Evolutionary conservation across 2,329 filamentous ascomycete species (phyloP).

Genomic region (Pseudogymnoascus sp.): DNA sequence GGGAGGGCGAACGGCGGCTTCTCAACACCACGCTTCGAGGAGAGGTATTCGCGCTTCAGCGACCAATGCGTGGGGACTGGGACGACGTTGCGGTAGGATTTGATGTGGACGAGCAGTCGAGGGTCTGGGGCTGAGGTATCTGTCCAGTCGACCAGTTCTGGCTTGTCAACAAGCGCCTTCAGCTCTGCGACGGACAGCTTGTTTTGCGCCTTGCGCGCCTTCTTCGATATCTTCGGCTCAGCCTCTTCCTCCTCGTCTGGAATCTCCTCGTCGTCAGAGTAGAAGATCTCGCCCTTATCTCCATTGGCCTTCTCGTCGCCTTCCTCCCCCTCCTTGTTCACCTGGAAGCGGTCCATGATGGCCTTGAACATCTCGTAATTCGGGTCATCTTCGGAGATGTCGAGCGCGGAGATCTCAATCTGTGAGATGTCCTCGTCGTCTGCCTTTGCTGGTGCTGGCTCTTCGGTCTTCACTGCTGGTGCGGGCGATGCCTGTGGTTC

Average conservation of each 20-base stretch:
- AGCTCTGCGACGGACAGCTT: constrained; percentile 92
- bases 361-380: constrained; percentile 76
- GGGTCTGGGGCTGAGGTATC: constrained; percentile 89
- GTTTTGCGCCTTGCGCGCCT: constrained; percentile 84
- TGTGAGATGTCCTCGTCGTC: constrained; percentile 31
- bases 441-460: constrained; percentile 27
- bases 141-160: constrained; percentile 96
- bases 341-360: constrained; percentile 73
- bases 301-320: constrained; percentile 56
- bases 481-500: constrained; percentile 20
- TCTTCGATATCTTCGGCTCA: constrained; percentile 75
- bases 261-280: constrained; percentile 76
- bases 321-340: constrained; percentile 50
- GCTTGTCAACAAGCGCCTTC: constrained; percentile 82
- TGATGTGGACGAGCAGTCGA: constrained; percentile 83
- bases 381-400: constrained; percentile 60
- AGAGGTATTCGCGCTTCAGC: constrained; percentile 92
- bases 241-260: constrained; percentile 74
- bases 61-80: constrained; percentile 93
- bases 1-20: constrained; percentile 89
- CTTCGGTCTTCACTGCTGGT: constrained; percentile 27
- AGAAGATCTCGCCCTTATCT: constrained; percentile 80
- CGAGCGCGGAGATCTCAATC: constrained; percentile 37
- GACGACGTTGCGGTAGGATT: constrained; percentile 88
- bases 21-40: constrained; percentile 92